Conservation (phyloP, 169 alveolate species). For the Amoebophrya sp. region DNA sequence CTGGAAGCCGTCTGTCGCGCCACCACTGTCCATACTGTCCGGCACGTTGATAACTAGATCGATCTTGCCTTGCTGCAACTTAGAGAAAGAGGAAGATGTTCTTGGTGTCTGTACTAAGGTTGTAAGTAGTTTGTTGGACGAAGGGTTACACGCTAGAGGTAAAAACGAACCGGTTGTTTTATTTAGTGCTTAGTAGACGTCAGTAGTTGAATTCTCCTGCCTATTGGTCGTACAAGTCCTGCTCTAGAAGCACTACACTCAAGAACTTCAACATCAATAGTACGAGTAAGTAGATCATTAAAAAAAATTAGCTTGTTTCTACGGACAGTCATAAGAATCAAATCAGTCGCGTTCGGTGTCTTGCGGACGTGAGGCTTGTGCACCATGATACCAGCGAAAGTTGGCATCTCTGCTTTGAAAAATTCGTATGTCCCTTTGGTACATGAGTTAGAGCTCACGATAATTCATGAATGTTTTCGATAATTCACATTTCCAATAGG, state of each 20-base stretch:
- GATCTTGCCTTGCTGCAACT: conserved; percentile 37
- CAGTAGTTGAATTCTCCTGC: neutral
- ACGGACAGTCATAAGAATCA: too few relatives aligned
- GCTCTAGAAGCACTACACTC: neutral
- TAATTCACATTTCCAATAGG: too few relatives aligned
- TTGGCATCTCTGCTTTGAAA: neutral
- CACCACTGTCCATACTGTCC: conserved; percentile 37
- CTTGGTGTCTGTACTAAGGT: neutral
- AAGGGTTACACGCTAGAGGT: too few relatives aligned
- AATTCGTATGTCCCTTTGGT: too few relatives aligned
- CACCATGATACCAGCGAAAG: neutral
- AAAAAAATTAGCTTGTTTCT: neutral
- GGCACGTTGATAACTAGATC: conserved; percentile 54
- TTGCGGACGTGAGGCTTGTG: conserved; percentile 20
- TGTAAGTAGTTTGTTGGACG: neutral
- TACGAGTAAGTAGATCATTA: neutral
- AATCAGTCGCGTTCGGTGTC: conserved; percentile 29
- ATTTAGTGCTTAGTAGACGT: neutral
- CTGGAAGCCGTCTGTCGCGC: conserved; percentile 45
- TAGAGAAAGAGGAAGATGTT: neutral
- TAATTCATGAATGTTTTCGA: too few relatives aligned
- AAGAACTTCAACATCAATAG: neutral
- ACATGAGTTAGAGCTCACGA: too few relatives aligned
- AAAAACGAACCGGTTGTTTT: too few relatives aligned
- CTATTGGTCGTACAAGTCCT: neutral